Evolutionary conservation across 441 rosid species (phyloP).

Genomic region (Metrosideros polymorpha): DNA sequence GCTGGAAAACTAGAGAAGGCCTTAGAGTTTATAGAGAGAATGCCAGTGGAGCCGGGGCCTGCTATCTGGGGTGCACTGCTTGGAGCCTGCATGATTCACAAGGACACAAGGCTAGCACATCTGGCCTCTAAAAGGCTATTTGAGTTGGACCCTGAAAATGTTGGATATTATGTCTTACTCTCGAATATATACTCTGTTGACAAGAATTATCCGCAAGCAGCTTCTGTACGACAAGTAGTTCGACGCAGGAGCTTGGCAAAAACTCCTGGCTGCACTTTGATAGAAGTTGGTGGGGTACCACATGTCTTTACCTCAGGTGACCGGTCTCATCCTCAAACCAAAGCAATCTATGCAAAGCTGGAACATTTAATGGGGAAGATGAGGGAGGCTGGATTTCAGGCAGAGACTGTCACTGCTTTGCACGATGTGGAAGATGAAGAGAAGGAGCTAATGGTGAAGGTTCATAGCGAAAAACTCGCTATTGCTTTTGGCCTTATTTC

Average conservation of each 20-base stretch:
- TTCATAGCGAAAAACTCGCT: conserved; percentile 77
- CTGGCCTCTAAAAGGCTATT: conserved; percentile 54
- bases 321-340: conserved; percentile 50
- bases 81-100: conserved; percentile 82
- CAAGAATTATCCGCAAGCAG: conserved; percentile 58
- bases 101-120: conserved; percentile 47
- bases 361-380: conserved; percentile 55
- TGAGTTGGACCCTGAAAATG: conserved; percentile 53
- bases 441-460: conserved; percentile 57
- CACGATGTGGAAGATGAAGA: conserved; percentile 91
- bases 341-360: conserved; percentile 46
- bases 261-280: conserved; percentile 72
- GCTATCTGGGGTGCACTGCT: conserved; percentile 64
- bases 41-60: conserved; percentile 51
- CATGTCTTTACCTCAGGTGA: conserved; percentile 71
- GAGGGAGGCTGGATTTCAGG: conserved; percentile 66
- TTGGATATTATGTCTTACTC: conserved; percentile 58
- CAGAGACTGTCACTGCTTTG: conserved; percentile 50
- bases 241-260: conserved; percentile 49
- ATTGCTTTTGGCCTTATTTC: conserved; percentile 72
- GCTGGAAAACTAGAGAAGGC: conserved; percentile 66
- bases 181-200: conserved; percentile 64
- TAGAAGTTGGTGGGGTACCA: conserved; percentile 54
- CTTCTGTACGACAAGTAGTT: conserved; percentile 50
- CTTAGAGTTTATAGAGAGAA: conserved; percentile 42